phyloP scores from a whole-genome alignment of 352 stramenopile genomes.

The Pythium grandisporangium region DNA sequence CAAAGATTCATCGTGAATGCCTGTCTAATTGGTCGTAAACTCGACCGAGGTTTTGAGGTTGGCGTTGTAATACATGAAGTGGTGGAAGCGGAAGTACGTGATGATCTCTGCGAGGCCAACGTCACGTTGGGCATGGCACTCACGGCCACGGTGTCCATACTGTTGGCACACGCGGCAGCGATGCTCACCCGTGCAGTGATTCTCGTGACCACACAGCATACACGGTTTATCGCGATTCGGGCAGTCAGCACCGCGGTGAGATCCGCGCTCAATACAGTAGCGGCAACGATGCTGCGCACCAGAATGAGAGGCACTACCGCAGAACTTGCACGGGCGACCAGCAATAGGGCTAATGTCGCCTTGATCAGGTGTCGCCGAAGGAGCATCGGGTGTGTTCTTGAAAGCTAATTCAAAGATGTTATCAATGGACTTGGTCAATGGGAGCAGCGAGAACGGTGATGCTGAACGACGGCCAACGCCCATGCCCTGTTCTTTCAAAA shows the following conservation, averaged over 20 bases:
- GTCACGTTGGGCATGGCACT: constrained; percentile 76
- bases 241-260: constrained; percentile 60
- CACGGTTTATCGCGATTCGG: constrained; percentile 64
- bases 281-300: constrained; percentile 70
- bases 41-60: constrained; percentile 85
- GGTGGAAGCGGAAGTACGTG: constrained; percentile 81
- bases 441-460: constrained; percentile 67
- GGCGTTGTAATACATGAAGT: constrained; percentile 85
- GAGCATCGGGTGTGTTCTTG: too few species aligned
- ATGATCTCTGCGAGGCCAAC: constrained; percentile 72
- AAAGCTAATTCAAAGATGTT: constrained; percentile 60
- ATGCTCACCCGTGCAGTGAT: constrained; percentile 76
- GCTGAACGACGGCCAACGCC: constrained; percentile 55
- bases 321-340: constrained; percentile 45
- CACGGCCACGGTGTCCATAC: constrained; percentile 71
- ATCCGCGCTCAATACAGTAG: constrained; percentile 75
- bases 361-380: too few species aligned
- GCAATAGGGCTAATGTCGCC: constrained; percentile 17
- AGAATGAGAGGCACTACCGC: constrained; percentile 45
- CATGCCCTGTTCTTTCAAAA: constrained; percentile 59
- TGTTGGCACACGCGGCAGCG: constrained; percentile 76
- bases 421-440: constrained; percentile 67
- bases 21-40: constrained; percentile 34
- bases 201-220: constrained; percentile 56
- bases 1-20: neutral